Base-by-base conservation (phyloP, 2,329 filamentous ascomycete species). In the Diaporthe citri region DNA sequence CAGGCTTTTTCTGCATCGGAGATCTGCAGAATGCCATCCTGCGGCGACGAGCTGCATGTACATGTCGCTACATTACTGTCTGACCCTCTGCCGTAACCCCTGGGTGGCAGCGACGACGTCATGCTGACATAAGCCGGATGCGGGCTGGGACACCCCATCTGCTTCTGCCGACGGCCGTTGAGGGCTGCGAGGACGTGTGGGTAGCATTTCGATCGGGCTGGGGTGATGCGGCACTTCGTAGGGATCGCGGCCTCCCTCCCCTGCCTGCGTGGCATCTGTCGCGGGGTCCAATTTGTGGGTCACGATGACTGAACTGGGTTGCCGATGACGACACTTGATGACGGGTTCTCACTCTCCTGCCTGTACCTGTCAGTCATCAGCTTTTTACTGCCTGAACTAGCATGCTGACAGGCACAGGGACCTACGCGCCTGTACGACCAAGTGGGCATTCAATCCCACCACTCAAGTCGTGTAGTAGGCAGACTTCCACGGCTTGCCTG, bases 21-120 rank as follows among this genome's bases (percentile, higher is more conserved):
- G 31, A 69, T 69, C 64, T 69, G 64, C 48, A 69, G 46, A 69
- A 69, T 69, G 64, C 48, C 64, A 69, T 69, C 64, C 64, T 31
- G 31, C 46, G 46, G 62, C 28, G 43, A 51, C 62, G 52, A 39
- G 25, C 12, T 48, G 62, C 34, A 51, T 36, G 39, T 56, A 43
- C 39, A 48, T 34, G 59, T 34, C n/a, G 51, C 62, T 22, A 36
- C 60, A 48, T 64, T 46, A n/a, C 60, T 28, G 39, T 62, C 36
- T 43, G 36, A 62, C 59, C 59, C 17, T 62, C n/a, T 52, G 57
- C n/a, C 36, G 57, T 60, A n/a, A 39, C 20, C n/a, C 17, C n/a
- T 28, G 43, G 8, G 64, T 52, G 34, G 51, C n/a, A 41, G 48
- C n/a, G n/a, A 28, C 34, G 46, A 69, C 64, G 64, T 69, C 64